Base-by-base conservation (phyloP, 2,329 filamentous ascomycete genomes). In the Juglanconis sp. region DNA sequence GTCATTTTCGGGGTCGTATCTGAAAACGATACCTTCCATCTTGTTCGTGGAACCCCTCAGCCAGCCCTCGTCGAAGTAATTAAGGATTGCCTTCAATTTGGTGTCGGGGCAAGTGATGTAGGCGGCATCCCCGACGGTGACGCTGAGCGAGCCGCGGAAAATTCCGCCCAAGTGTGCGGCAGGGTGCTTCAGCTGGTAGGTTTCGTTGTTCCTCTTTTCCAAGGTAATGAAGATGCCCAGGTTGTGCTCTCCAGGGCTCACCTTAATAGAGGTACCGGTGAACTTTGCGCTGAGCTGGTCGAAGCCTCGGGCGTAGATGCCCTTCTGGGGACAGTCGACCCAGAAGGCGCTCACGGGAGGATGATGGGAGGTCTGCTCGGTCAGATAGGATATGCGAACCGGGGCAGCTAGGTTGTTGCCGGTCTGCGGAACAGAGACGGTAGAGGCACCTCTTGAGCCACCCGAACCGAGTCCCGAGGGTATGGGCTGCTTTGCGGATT, bases 221-320 rank as follows among this genome's bases (percentile, higher is more conserved):
- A 98, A 77, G 9, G 86, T 93, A 73, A 99, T 88, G 76, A 97
- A 99, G 68, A 99, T 98, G 65, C 95, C 95, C 66, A 96, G 81
- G 74, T 99, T 99, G 78, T 96, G 92, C 71, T 93, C 88, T 64
- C 95, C 95, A 0, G 95, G 92, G 30, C 89, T 87, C 42, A 99
- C 94, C 71, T 92, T 92, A 74, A 99, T 84, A 68, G 91, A 94
- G 17, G 95, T 97, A 60, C 95, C 95, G 1, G 95, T 98, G 76
- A 99, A 99, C 75, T 97, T 98, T 70, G 95, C 95, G 67, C 90
- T 94, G 69, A 99, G 88, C 78, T 99, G 95, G 71, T 99, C 95
- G 71, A 94, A 99, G 1, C 95, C 95, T 61, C 89, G 85, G 15
- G 95, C 95, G 42, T 86, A 87, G 65, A 99, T 84, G 34, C 94